Base-by-base conservation (phyloP, 108 stramenopile genomes). In the Nitzschia sp. region DNA sequence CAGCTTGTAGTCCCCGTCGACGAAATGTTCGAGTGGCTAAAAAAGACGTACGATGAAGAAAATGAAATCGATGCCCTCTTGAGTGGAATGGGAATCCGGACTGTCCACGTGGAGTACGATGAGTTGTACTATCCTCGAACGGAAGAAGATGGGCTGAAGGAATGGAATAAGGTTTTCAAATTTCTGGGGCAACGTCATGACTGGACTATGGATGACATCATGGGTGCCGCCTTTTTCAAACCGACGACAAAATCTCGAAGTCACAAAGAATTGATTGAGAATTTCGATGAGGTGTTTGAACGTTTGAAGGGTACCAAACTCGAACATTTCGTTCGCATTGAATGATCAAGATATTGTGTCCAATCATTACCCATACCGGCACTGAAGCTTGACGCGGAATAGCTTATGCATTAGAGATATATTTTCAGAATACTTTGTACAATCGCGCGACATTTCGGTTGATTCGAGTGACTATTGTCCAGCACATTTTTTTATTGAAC, bases 231-330 rank as follows among this genome's bases (percentile, higher is more conserved):
- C 1, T 36, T 21, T 22, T 27, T 61, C 17, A 61, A 61, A 5
- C 60, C 60, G 13, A 61, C 60, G 5, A 61, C 60, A 1, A 61
- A 61, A 22, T 61, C 60, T 1, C 60, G 60, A 4, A 61, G 60
- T 23, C 60, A 61, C 60, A 61, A 61, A 5, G 60, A 44, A 3
- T 15, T 61, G 41, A 61, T 61, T 41, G 38, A 45, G 33, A 61
- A 61, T 25, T 61, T 61, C 32, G 60, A 61, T 1, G 41, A 41
- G 32, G 60, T 61, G 22, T 61, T 26, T 31, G 25, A 19, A 2
- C 32, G 32, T 13, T 61, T 61, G 60, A 61, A 45, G n/a, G 60
- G 60, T 4, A 61, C 60, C 1, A 41, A 25, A 17, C 38, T 61
- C 1, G 60, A 61, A 22, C 36, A 45, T 26, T 61, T 61, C 60